These are phyloP conservation scores for Neocucurbitaria cava DNA, from an alignment of 2,329 filamentous ascomycete species.

Conservation along the genomic window DNA sequence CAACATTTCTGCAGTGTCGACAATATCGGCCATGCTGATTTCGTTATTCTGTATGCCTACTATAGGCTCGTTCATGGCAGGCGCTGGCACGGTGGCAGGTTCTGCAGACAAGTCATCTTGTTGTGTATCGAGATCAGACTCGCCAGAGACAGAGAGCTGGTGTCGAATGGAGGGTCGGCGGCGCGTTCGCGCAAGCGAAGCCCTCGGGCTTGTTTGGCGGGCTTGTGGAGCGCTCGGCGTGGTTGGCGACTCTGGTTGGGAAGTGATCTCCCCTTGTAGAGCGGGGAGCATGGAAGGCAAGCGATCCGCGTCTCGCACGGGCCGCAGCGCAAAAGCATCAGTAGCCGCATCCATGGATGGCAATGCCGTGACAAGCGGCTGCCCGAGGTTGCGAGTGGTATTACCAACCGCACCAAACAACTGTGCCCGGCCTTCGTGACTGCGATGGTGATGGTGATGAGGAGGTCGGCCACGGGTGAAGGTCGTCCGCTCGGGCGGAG, in stretches of 20 bases:
- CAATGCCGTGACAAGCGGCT: conserved; percentile 71
- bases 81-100: conserved; percentile 76
- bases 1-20: conserved; percentile 80
- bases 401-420: conserved; percentile 36
- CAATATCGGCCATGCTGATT: conserved; percentile 88
- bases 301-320: conserved; percentile 84
- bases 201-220: conserved; percentile 47
- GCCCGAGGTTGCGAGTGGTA: conserved; percentile 59
- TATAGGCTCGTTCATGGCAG: conserved; percentile 71
- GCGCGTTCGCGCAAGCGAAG: conserved; percentile 61
- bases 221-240: conserved; percentile 47
- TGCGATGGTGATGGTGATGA: conserved; percentile 56
- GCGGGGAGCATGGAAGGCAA: conserved; percentile 84
- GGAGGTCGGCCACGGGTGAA: conserved; percentile 65
- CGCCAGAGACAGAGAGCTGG: conserved; percentile 83
- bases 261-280: conserved; percentile 70
- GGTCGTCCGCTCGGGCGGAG: conserved; percentile 73
- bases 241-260: conserved; percentile 79
- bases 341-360: conserved; percentile 69
- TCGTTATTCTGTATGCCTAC: conserved; percentile 79
- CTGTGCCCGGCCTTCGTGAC: conserved; percentile 54
- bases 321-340: conserved; percentile 76
- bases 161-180: conserved; percentile 87
- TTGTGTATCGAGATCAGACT: conserved; percentile 80
- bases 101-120: conserved; percentile 84